Conservation (phyloP, 805 yeast species). For the Ogataea henricii region DNA sequence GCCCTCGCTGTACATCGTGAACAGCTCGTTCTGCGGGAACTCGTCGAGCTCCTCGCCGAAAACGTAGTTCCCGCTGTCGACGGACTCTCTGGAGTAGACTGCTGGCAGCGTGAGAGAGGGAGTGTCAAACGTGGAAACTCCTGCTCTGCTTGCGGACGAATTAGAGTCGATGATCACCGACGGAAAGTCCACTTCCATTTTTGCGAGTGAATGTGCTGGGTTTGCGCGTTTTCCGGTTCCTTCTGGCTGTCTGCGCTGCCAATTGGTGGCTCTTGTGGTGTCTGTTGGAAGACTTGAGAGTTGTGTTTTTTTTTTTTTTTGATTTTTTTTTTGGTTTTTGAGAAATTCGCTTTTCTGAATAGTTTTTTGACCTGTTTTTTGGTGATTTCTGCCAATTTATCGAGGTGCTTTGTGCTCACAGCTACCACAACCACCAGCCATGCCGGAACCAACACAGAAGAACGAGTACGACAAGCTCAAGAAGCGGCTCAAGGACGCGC, state of each 20-base stretch:
- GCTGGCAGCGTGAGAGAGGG: conserved; percentile 63
- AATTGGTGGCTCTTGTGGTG: too few relatives aligned
- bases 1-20: conserved; percentile 65
- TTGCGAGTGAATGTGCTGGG: neutral
- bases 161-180: conserved; percentile 74
- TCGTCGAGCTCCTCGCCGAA: conserved; percentile 46
- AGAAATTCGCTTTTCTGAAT: neutral
- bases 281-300: too few relatives aligned
- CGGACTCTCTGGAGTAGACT: conserved; percentile 46
- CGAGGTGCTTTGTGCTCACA: neutral
- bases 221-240: neutral
- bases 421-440: neutral
- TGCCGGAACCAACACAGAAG: conserved; percentile 22
- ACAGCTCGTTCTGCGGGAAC: conserved; percentile 49
- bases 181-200: conserved; percentile 43
- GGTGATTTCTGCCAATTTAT: neutral
- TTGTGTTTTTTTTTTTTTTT: conserved; percentile 3
- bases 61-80: conserved; percentile 26
- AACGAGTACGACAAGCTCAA: conserved; percentile 66
- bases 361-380: neutral
- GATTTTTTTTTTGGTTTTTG: too few relatives aligned
- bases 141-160: conserved; percentile 64
- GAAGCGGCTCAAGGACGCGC: conserved; percentile 62
- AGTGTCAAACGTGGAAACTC: conserved; percentile 63
- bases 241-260: neutral